phyloP scores from a whole-genome alignment of 2,329 filamentous ascomycete genomes.

The Penicillium glabrum region DNA sequence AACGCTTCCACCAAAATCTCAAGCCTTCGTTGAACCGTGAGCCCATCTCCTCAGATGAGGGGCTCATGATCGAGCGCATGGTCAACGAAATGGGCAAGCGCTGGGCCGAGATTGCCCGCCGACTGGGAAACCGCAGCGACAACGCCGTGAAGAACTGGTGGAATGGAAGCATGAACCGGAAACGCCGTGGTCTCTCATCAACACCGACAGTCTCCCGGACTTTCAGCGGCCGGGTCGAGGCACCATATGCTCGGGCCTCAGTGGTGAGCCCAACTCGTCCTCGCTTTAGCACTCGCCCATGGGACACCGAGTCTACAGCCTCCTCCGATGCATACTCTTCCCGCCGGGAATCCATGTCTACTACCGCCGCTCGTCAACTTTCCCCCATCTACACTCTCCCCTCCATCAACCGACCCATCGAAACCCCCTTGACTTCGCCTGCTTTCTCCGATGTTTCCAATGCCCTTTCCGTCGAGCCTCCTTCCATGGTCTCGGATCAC shows the following conservation, averaged over 20 bases:
- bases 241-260: slow-evolving; percentile 38
- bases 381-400: slow-evolving; percentile 41
- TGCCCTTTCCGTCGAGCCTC: slow-evolving; percentile 59
- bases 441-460: slow-evolving; percentile 63
- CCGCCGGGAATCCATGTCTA: slow-evolving; percentile 26
- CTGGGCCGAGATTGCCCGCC: slow-evolving; percentile 89
- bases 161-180: slow-evolving; percentile 89
- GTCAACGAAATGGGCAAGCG: slow-evolving; percentile 78
- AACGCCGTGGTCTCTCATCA: slow-evolving; percentile 52
- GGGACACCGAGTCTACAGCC: slow-evolving; percentile 18
- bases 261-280: slow-evolving; percentile 30
- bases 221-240: slow-evolving; percentile 38
- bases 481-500: slow-evolving; percentile 70
- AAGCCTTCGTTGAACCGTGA: slow-evolving; percentile 73
- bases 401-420: slow-evolving; percentile 42
- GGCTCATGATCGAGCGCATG: slow-evolving; percentile 70
- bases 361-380: slow-evolving; percentile 27
- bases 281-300: slow-evolving; percentile 27
- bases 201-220: slow-evolving; percentile 35
- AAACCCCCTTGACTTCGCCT: slow-evolving; percentile 64
- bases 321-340: slow-evolving; percentile 18
- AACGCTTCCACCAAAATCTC: slow-evolving; percentile 91
- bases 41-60: slow-evolving; percentile 71
- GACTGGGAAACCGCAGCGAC: slow-evolving; percentile 81
- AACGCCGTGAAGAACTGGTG: slow-evolving; percentile 98